Evolutionary conservation across 768 basidiomycete species (phyloP), one percentile per base, ranked within the genome.

Genomic region (Russula vinacea): DNA sequence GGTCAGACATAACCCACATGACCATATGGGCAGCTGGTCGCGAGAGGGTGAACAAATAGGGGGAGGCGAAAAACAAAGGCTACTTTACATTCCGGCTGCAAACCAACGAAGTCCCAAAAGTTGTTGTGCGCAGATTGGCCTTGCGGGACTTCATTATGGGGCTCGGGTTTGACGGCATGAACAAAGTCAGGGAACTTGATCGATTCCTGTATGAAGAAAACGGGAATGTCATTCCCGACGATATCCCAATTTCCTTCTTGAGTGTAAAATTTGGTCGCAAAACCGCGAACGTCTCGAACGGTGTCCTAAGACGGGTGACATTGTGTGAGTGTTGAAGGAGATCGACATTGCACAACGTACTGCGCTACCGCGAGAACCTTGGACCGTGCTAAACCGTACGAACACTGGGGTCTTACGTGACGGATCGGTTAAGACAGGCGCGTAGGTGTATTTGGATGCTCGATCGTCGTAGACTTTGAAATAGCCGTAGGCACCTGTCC

Each of bases 121-220:
- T 89, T 92, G 76, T 94, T 91, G 71, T 93, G 91, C 1, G 88
- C 85, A 19, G 70, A 75, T 72, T 88, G 87, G 3, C 83, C 87
- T 55, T 82, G 81, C 3, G 88, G 88, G 0, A 89, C 81, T 68
- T 94, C 93, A 64, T 89, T 90, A 51, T 91, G 83, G 4, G 91
- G 92, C 71, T 94, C 91, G 1, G 92, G 90, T 72, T 90, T 88
- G 24, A 89, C 88, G 5, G 92, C 87, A 71, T 94, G 93, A 39
- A 94, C 78, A 57, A 94, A 75, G 70, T 95, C 92, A 16, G 89
- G 88, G 72, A 94, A 94, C 73, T 94, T 89, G 74, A 92, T 85
- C 2, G 85, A 84, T 64, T 89, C 87, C 70, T 88, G 87, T 56
- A 93, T 86, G 76, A 90, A 87, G 78, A 92, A 91, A 24, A 93